Conservation (phyloP, 225 moss, liverwort and hornwort species). For the Polytrichum commune region DNA sequence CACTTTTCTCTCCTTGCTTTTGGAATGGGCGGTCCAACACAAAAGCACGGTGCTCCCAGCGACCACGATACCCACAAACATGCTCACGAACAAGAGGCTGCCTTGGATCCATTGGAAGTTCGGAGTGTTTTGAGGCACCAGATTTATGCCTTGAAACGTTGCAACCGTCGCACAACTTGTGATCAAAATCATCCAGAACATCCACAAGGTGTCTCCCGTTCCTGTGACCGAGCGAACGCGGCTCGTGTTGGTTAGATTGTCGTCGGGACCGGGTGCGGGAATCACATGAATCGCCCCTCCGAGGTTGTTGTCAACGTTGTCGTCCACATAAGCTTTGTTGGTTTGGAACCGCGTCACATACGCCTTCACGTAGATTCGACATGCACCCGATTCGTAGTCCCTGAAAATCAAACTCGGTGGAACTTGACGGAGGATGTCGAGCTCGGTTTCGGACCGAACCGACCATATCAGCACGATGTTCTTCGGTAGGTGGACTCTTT, state of each 20-base stretch:
- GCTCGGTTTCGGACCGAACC: slow-evolving; percentile 7
- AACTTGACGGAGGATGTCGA: neutral
- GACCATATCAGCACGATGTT: slow-evolving; percentile 13
- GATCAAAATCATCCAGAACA: neutral
- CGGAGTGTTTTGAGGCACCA: neutral
- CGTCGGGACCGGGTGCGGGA: too few relatives aligned
- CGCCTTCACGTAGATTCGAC: neutral
- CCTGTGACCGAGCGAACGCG: neutral
- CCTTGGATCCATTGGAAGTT: neutral
- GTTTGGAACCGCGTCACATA: slow-evolving; percentile 5
- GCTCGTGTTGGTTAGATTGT: neutral
- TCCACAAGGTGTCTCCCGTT: slow-evolving; percentile 11
- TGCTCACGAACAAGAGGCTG: neutral
- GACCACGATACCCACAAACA: neutral
- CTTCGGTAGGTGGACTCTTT: slow-evolving; percentile 1
- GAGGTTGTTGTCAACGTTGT: too few relatives aligned
- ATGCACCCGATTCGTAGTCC: neutral
- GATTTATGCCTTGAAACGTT: neutral
- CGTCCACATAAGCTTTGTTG: fast-evolving
- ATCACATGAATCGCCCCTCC: too few relatives aligned
- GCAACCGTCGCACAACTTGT: neutral
- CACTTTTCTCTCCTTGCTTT: neutral
- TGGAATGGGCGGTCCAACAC: neutral
- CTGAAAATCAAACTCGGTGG: slow-evolving; percentile 1
- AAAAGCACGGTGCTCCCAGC: neutral